These are phyloP conservation scores for Benincasa hispida DNA, from an alignment of 306 rosid species.

Conservation along the genomic window DNA sequence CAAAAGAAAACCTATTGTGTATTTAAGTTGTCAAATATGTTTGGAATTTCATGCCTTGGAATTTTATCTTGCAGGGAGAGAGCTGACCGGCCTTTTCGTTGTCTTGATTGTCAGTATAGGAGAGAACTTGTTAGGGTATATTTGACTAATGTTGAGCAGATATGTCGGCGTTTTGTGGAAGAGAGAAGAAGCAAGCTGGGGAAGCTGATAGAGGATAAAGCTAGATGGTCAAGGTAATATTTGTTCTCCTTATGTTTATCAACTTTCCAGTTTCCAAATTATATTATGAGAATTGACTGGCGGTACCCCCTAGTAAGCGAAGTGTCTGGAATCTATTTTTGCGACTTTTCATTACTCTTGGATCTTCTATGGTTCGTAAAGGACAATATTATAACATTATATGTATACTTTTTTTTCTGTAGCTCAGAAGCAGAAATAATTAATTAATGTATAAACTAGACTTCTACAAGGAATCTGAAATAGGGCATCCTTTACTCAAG, in stretches of 20 bases:
- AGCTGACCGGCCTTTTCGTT: slow-evolving; percentile 91
- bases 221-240: slow-evolving; percentile 92
- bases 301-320: not conserved
- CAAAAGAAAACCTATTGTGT: not conserved
- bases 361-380: not conserved
- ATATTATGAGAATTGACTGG: not conserved
- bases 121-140: slow-evolving; percentile 99
- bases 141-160: slow-evolving; percentile 93
- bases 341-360: not conserved
- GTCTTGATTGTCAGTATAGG: slow-evolving; percentile 96
- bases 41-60: slow-evolving; percentile 12
- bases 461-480: not conserved
- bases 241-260: slow-evolving; percentile 6
- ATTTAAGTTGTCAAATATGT: not conserved
- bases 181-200: slow-evolving; percentile 89
- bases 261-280: not conserved
- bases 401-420: not conserved
- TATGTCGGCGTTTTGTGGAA: slow-evolving; percentile 95
- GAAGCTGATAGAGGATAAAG: slow-evolving; percentile 85
- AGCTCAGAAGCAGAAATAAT: not conserved
- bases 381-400: not conserved
- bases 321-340: not conserved
- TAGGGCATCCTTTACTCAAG: not conserved
- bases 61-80: slow-evolving; percentile 60
- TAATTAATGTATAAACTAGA: not conserved